Percentiles rank a stretch among this genome's conserved stretches.
Evolutionary conservation across 2,329 filamentous ascomycete genomes (phyloP).

Genomic region (Hypoxylon rubiginosum): DNA sequence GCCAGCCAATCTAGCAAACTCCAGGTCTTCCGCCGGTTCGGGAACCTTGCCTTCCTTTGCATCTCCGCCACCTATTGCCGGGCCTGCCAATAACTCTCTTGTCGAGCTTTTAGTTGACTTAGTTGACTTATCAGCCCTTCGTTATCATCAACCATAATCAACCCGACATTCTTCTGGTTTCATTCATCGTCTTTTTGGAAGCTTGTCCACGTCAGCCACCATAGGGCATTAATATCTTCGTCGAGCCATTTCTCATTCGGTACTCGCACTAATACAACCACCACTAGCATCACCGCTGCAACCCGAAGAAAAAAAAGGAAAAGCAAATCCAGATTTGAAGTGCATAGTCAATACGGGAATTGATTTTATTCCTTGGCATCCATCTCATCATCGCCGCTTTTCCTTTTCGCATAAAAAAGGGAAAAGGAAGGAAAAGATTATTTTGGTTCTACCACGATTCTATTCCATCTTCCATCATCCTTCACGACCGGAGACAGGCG

Average conservation of each 20-base stretch:
- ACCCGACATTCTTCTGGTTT: slow-evolving; percentile 40
- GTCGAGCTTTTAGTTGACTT: slow-evolving; percentile 41
- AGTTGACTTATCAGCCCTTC: slow-evolving; percentile 29
- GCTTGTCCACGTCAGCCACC: slow-evolving; percentile 46
- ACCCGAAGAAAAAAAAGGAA: slow-evolving; percentile 27
- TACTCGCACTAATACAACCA: slow-evolving; percentile 13
- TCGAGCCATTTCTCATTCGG: slow-evolving; percentile 29
- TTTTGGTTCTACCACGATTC: slow-evolving; percentile 28
- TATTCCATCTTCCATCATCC: slow-evolving; percentile 23
- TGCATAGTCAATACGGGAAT: slow-evolving; percentile 29
- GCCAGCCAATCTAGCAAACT: slow-evolving; percentile 42
- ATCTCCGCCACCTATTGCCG: slow-evolving; percentile 34
- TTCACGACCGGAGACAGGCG: slow-evolving; percentile 29
- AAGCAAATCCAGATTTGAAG: slow-evolving; percentile 39
- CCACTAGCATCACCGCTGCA: slow-evolving; percentile 8
- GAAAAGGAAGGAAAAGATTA: slow-evolving; percentile 4
- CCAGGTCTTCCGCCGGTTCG: slow-evolving; percentile 50
- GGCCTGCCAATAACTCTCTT: slow-evolving; percentile 5
- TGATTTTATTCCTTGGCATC: slow-evolving; percentile 28
- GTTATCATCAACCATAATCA: slow-evolving; percentile 12
- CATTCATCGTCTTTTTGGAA: slow-evolving; percentile 32
- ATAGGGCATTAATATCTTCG: slow-evolving; percentile 42
- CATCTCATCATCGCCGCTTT: not conserved
- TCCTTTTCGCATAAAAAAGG: slow-evolving; percentile 3
- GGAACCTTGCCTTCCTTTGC: slow-evolving; percentile 42